These are phyloP conservation scores for Haplosporangium gracile DNA, from an alignment of 192 early-diverging fungal genomes.

Conservation along the genomic window DNA sequence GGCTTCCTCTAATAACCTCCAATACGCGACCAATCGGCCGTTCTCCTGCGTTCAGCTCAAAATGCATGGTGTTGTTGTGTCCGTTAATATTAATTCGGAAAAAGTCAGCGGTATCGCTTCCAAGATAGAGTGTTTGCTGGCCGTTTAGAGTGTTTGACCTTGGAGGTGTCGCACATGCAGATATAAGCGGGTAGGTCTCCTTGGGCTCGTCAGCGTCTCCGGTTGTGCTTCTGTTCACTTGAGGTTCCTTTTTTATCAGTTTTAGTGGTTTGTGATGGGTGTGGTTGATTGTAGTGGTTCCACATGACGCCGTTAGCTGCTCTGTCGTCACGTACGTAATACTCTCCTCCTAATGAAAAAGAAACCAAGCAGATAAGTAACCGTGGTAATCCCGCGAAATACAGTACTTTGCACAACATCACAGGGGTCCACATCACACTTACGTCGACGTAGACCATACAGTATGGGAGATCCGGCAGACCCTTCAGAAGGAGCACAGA, in stretches of 20 bases:
- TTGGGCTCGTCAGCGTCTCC: too few species aligned
- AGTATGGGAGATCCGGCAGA: conserved; percentile 34
- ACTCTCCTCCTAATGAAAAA: conserved; percentile 38
- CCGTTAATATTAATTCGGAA: conserved; percentile 41
- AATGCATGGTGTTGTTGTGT: conserved; percentile 27
- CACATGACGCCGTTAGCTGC: neutral
- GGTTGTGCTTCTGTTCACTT: neutral
- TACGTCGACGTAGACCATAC: conserved; percentile 49
- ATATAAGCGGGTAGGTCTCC: conserved; percentile 25
- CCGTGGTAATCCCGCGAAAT: neutral
- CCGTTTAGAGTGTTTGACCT: conserved; percentile 5
- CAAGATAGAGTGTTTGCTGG: conserved; percentile 44
- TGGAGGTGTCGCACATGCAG: conserved; percentile 39
- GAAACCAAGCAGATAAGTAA: neutral
- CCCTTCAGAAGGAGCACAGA: conserved; percentile 40
- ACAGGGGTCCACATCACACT: neutral
- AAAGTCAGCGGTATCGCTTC: conserved; percentile 43
- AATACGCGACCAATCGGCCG: conserved; percentile 28
- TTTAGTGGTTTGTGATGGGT: conserved; percentile 19
- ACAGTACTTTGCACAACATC: neutral
- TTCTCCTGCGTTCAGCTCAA: conserved; percentile 38
- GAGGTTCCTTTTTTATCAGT: conserved; percentile 19
- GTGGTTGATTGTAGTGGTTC: conserved; percentile 4
- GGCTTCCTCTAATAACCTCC: conserved; percentile 17
- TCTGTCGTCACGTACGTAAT: conserved; percentile 34